Evolutionary conservation across 2,329 filamentous ascomycete genomes (phyloP), one percentile per base, ranked within the genome.

Genomic region (Colletotrichum salicis): DNA sequence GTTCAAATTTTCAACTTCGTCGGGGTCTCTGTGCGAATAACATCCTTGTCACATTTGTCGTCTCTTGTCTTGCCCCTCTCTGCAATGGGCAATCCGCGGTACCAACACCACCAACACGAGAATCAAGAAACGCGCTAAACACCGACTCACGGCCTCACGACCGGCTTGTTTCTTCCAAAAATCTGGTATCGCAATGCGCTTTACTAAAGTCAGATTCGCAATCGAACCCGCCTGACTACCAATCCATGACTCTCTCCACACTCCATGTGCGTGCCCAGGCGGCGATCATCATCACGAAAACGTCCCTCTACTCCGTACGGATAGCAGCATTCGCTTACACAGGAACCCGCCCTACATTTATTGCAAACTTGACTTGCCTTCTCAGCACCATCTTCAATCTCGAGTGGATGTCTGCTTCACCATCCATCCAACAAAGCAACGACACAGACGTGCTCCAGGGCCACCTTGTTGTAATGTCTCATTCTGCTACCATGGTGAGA

Each of bases 81-180:
- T 58, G 68, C 68, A 45, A 52, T 67, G 68, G 52, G 45, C 64
- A 59, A 59, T 33, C 24, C 19, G 41, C 52, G 52, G 54, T 59
- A 68, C 51, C 41, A 29, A 35, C 37, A 13, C 60, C 51, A 22
- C 57, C 59, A 69, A 69, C 64, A 64, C 69, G 65, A 69, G 65
- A 62, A 27, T 35, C 41, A 41, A 51, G 69, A 69, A 71, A 64
- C 45, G 27, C 69, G 54, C 69, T 71, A 71, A 55, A 7, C 54
- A 71, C 59, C 59, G 54, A 67, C 64, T 68, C 54, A 59, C 41
- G 58, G 31, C 31, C 68, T 54, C 48, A 27, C 51, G 56, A 15
- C 67, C 61, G 31, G 56, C 57, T 62, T 51, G 64, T 68, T 69
- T 37, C 35, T 41, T 29, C 54, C 45, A 27, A 24, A 55, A 52